Conservation (phyloP, 192 early-diverging fungal genomes). For the Podila minutissima region DNA sequence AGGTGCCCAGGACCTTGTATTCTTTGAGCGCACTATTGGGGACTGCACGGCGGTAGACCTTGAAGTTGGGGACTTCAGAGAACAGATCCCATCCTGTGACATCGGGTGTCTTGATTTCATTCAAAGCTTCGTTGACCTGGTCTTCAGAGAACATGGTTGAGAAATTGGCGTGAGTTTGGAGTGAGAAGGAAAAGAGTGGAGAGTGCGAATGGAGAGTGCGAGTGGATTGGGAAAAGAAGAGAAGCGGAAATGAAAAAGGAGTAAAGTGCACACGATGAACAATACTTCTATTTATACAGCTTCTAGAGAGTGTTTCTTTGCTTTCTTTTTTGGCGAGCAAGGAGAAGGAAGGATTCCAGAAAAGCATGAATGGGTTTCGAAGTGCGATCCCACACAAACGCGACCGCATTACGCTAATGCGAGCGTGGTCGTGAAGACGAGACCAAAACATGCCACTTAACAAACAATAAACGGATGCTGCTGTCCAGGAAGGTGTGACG, state of each 20-base stretch:
- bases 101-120: constrained; percentile 25
- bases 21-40: constrained; percentile 54
- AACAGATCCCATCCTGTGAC: constrained; percentile 39
- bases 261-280: background rate
- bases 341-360: too few species aligned
- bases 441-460: too few species aligned
- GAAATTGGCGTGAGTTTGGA: background rate
- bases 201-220: background rate
- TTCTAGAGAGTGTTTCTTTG: background rate
- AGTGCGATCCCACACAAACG: too few species aligned
- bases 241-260: background rate
- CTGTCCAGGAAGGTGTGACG: too few species aligned
- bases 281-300: background rate
- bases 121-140: constrained; percentile 23
- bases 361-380: too few species aligned
- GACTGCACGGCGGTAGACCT: constrained; percentile 49
- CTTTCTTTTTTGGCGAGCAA: too few species aligned
- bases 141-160: constrained; percentile 25
- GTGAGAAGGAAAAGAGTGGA: background rate
- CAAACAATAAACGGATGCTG: too few species aligned
- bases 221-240: background rate
- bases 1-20: constrained; percentile 57
- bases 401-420: too few species aligned
- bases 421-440: too few species aligned
- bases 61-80: constrained; percentile 44